phyloP scores from a whole-genome alignment of 2,329 filamentous ascomycete genomes.

The Colletotrichum gloeosporioides region DNA sequence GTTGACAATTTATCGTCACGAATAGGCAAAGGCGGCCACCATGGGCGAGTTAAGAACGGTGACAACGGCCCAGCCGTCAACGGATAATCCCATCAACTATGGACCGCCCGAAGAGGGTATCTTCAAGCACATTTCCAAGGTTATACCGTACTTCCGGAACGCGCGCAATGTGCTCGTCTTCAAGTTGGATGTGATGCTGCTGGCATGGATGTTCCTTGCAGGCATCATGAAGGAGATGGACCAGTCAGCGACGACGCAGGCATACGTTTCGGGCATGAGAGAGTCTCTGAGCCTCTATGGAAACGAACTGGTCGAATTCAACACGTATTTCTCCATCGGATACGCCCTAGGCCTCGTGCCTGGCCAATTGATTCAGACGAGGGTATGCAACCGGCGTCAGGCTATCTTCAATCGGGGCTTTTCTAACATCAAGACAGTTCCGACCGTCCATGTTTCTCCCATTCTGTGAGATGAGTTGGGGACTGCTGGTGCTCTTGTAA shows the following conservation, averaged over 20 bases:
- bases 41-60: slow-evolving; percentile 3
- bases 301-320: slow-evolving; percentile 30
- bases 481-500: slow-evolving; percentile 25
- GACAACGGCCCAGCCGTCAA: neutral
- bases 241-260: slow-evolving; percentile 40
- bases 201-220: slow-evolving; percentile 37
- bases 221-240: slow-evolving; percentile 32
- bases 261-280: slow-evolving; percentile 46
- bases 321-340: slow-evolving; percentile 26
- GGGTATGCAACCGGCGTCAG: slow-evolving; percentile 12
- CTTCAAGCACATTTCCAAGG: slow-evolving; percentile 20
- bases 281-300: slow-evolving; percentile 36
- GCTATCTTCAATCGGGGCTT: neutral
- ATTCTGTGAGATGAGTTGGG: slow-evolving; percentile 44
- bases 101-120: slow-evolving; percentile 15
- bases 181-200: slow-evolving; percentile 38
- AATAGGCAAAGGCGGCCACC: neutral
- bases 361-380: slow-evolving; percentile 31
- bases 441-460: slow-evolving; percentile 26
- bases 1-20: neutral
- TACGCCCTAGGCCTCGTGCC: slow-evolving; percentile 31
- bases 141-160: slow-evolving; percentile 32
- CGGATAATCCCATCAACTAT: slow-evolving; percentile 1
- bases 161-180: slow-evolving; percentile 37
- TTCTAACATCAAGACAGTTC: neutral